Conservation (phyloP, 768 basidiomycete genomes). For the Lentinula boryana region DNA sequence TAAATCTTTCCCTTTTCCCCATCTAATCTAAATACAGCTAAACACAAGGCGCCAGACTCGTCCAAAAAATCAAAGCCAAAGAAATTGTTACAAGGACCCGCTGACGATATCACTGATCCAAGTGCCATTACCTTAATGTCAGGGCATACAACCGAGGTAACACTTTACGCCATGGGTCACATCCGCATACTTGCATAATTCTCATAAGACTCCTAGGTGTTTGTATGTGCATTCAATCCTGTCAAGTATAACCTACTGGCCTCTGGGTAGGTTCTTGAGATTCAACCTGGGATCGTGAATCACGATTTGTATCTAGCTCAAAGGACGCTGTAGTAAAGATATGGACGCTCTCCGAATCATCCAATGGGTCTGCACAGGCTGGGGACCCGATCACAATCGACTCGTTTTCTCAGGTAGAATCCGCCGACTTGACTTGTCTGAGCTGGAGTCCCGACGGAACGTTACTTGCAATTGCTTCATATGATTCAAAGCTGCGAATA, state of each 20-base stretch:
- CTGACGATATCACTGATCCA: conserved; percentile 35
- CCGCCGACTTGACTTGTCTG: conserved; percentile 67
- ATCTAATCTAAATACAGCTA: conserved; percentile 3
- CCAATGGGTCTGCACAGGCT: conserved; percentile 20
- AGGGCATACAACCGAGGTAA: conserved; percentile 61
- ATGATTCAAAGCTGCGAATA: conserved; percentile 67
- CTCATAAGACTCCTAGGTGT: conserved; percentile 44
- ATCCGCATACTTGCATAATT: background rate
- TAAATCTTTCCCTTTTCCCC: background rate
- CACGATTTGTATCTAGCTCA: conserved; percentile 38
- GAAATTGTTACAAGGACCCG: conserved; percentile 34
- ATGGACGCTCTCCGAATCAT: conserved; percentile 54
- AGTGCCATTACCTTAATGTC: conserved; percentile 39
- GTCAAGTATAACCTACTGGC: conserved; percentile 51
- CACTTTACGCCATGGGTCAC: background rate
- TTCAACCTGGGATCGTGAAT: conserved; percentile 6
- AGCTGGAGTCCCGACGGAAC: conserved; percentile 75
- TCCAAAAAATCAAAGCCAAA: conserved; percentile 17
- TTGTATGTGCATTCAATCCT: conserved; percentile 79
- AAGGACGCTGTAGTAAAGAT: conserved; percentile 71
- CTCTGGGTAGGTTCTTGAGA: conserved; percentile 51
- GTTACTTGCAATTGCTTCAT: conserved; percentile 72
- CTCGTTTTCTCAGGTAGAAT: conserved; percentile 38
- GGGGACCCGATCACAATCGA: conserved; percentile 38
- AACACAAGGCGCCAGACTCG: conserved; percentile 8